Evolutionary conservation across 257 asterid species (phyloP).

Genomic region (Petunia secreta): DNA sequence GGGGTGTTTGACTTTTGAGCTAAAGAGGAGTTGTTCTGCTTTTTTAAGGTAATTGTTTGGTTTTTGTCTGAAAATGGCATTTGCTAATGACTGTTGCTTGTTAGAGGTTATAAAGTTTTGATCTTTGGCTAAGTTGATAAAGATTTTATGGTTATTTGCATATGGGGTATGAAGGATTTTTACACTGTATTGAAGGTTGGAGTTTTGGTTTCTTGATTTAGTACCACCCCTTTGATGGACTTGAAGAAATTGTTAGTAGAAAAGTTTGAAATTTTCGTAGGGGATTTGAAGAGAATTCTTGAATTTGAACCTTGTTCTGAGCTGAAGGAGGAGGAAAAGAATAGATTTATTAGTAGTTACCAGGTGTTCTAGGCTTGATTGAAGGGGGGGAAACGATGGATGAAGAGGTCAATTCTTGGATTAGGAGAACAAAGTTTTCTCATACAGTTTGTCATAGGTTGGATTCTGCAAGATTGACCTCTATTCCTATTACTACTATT

Average conservation of each 20-base stretch:
- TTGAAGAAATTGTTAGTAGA: slow-evolving; percentile 28
- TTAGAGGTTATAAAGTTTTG: slow-evolving; percentile 27
- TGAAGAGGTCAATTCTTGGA: slow-evolving; percentile 82
- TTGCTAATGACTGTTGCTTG: slow-evolving; percentile 25
- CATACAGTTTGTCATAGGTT: slow-evolving; percentile 83
- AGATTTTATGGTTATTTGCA: slow-evolving; percentile 21
- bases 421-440: slow-evolving; percentile 82
- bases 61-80: slow-evolving; percentile 28
- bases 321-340: slow-evolving; percentile 30
- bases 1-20: slow-evolving; percentile 59
- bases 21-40: slow-evolving; percentile 37
- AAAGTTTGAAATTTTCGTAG: slow-evolving; percentile 7
- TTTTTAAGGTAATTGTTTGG: slow-evolving; percentile 27
- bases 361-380: slow-evolving; percentile 28
- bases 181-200: slow-evolving; percentile 39
- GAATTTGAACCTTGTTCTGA: slow-evolving; percentile 26
- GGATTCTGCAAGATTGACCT: slow-evolving; percentile 61
- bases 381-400: slow-evolving; percentile 50
- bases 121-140: slow-evolving; percentile 26
- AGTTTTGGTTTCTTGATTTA: slow-evolving; percentile 44
- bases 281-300: slow-evolving; percentile 39
- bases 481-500: slow-evolving; percentile 46
- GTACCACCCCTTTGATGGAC: slow-evolving; percentile 36
- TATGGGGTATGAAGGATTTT: slow-evolving; percentile 34
- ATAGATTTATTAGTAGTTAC: slow-evolving; percentile 23